phyloP scores from a whole-genome alignment of 768 basidiomycete species.

The Pleurotus djamor region DNA sequence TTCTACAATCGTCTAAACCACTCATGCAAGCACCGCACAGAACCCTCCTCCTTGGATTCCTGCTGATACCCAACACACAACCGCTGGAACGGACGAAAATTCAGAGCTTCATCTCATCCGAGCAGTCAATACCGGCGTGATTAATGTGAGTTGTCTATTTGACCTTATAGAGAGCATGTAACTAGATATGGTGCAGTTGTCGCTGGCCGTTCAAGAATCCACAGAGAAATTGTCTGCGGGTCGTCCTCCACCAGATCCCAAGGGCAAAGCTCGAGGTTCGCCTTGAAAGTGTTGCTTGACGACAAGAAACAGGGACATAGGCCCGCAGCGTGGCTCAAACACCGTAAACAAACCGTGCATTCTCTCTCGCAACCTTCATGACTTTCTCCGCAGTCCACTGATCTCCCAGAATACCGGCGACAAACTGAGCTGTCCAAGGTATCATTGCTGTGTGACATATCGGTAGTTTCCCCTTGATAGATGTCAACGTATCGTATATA shows the following conservation, averaged over 20 bases:
- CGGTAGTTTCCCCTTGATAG: constrained; percentile 59
- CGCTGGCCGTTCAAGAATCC: constrained; percentile 80
- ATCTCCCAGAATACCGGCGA: constrained; percentile 45
- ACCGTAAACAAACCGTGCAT: constrained; percentile 64
- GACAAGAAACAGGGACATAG: neutral
- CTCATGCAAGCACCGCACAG: constrained; percentile 21
- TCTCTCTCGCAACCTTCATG: constrained; percentile 60
- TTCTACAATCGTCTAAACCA: neutral
- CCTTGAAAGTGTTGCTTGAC: neutral
- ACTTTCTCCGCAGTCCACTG: constrained; percentile 55
- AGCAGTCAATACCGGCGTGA: constrained; percentile 80
- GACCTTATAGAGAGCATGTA: too few relatives aligned
- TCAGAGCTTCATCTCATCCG: constrained; percentile 75
- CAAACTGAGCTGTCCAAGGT: constrained; percentile 81
- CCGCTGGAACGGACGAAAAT: constrained; percentile 57
- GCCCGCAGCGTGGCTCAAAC: constrained; percentile 20
- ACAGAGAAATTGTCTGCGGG: constrained; percentile 55
- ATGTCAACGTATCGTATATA: constrained; percentile 51
- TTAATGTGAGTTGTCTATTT: constrained; percentile 50
- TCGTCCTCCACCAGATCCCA: neutral
- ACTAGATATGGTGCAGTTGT: constrained; percentile 41
- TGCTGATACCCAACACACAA: constrained; percentile 67
- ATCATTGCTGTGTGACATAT: constrained; percentile 80
- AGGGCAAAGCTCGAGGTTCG: neutral
- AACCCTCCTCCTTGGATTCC: constrained; percentile 83